Evolutionary conservation across 2,329 filamentous ascomycete genomes (phyloP), one percentile per base, ranked within the genome.

Genomic region (Chaetomium sp.): DNA sequence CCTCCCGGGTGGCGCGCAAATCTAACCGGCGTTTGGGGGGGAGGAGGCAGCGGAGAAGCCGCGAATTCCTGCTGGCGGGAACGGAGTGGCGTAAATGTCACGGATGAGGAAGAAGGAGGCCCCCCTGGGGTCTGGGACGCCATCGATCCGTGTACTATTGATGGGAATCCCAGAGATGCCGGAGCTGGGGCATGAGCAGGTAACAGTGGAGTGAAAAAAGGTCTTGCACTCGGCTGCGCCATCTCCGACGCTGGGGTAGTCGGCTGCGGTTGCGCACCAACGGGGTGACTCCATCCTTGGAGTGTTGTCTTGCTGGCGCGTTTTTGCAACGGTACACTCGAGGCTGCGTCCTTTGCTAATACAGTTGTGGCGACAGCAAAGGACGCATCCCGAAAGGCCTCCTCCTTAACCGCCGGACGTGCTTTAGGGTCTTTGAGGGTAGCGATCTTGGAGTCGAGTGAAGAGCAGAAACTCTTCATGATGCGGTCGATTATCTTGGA

Each of bases 401-500:
- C 59, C 23, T 45, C 19, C 45, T 65, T 64, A 29, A 55, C 21
- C 9, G 35, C 25, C 9, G 53, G 25, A 8, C 5, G 38, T 25
- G 38, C 5, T 16, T 23, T 38, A 1, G 38, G 21, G 21, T 54
- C 27, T 12, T 38, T 59, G 35, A 65, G 31, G 2, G 19, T n/a
- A 6, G 58, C 57, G 10, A 70, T 47, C 42, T 71, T 71, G 38
- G 63, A 54, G 51, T 69, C 65, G 27, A 69, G 69, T 13, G 60
- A 63, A 33, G 49, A 42, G 55, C 63, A 61, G 35, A 72, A 61
- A 19, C 67, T 69, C 47, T 61, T 66, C 69, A 72, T 72, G 56
- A 72, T 72, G 38, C 50, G 60, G 33, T 72, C 67, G 16, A 72
- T 64, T 31, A 65, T 25, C 4, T 70, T 64, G 23, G 42, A 55